Evolutionary conservation across 148 eudicot genomes (phyloP), one percentile per base, ranked within the genome.

Genomic region (Diospyros lotus): DNA sequence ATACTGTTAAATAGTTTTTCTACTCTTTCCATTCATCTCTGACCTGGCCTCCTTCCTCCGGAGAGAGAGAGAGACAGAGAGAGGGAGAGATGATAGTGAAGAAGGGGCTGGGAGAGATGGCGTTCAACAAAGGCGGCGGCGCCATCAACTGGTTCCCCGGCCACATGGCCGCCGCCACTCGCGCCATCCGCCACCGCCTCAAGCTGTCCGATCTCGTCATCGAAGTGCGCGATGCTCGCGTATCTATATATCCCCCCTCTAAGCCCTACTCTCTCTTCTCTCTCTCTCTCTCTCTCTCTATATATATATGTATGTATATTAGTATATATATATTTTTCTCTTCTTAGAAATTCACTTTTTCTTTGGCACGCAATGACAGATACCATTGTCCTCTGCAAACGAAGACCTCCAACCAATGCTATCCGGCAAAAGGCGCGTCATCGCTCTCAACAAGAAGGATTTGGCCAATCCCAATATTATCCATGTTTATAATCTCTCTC

Each of bases 111-210:
- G 93, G 94, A 38, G 89, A 86, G 55, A 90, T 92, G 96, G 88
- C 85, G 13, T 85, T 92, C 46, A 84, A 75, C 83, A 88, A 80
- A 65, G 97, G 97, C 0, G 99, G 93, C 3, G 98, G 96, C 2
- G 61, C 78, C 55, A 84, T 95, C 77, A 95, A 95, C 68, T 95
- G 99, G 99, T 95, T 89, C 69, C 97, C 99, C 0, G 97, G 99
- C 41, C 99, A 92, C 89, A 90, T 95, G 99, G 99, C 99, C 28
- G 88, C 97, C n/a, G 97, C 97, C 72, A 89, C 91, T 41, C 92
- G 96, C 54, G 99, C 97, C 84, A 92, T 95, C 51, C 87, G 96
- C 14, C 74, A 87, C 79, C 97, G 99, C 48, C 97, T 95, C 83
- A 92, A 92, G 81, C 80, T 90, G 78, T 88, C 97, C 66, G 94